Percentiles rank a stretch among this genome's conserved stretches.
Evolutionary conservation across 352 stramenopile genomes (phyloP).

Genomic region (Stramenopiles sp.): DNA sequence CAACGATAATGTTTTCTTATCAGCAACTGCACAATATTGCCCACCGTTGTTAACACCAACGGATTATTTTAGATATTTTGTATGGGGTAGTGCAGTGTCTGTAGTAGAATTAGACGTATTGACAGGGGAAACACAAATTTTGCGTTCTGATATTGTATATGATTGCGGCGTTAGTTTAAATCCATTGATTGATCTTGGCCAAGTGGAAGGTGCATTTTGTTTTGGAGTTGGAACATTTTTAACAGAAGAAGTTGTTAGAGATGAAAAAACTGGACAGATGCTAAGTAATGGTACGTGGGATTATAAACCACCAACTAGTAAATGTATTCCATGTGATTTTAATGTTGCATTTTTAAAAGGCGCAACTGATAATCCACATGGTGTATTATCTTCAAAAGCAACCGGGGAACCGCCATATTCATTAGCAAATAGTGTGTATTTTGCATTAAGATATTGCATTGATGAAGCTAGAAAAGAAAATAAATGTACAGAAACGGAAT

Average conservation of each 20-base stretch:
- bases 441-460: constrained; percentile 83
- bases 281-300: constrained; percentile 79
- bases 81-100: constrained; percentile 52
- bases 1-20: constrained; percentile 21
- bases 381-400: constrained; percentile 82
- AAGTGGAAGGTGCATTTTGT: constrained; percentile 91
- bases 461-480: constrained; percentile 41
- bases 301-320: constrained; percentile 91
- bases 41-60: constrained; percentile 77
- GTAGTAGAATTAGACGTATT: constrained; percentile 84
- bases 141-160: constrained; percentile 57
- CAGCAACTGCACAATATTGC: constrained; percentile 19
- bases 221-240: constrained; percentile 82
- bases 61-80: constrained; percentile 26
- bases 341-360: constrained; percentile 76
- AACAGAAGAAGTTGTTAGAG: constrained; percentile 79
- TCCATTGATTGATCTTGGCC: constrained; percentile 83
- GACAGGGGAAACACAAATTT: constrained; percentile 69
- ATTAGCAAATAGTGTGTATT: constrained; percentile 73
- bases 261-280: too few relatives aligned
- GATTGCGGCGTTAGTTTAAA: constrained; percentile 84
- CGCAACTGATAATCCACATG: constrained; percentile 69
- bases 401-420: constrained; percentile 87
- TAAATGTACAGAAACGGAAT: constrained; percentile 34
- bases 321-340: constrained; percentile 79